Evolutionary conservation across 1,139 yeast species (phyloP).

Genomic region (Pichia sp.): DNA sequence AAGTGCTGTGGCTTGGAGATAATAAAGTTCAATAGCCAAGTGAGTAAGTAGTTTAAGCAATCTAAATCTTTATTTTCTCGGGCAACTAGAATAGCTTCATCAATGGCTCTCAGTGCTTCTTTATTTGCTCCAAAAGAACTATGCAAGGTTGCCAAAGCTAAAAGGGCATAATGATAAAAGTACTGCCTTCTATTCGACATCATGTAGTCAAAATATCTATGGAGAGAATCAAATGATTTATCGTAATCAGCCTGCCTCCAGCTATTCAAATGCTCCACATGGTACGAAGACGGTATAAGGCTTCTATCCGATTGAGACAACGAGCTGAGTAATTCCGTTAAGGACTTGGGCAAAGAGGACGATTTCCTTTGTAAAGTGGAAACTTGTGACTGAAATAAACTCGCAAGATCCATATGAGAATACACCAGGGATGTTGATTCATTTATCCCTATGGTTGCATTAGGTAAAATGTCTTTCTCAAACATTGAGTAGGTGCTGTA

Average conservation of each 20-base stretch:
- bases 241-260: conserved; percentile 64
- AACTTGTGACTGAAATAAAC: conserved; percentile 53
- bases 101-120: conserved; percentile 75
- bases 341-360: conserved; percentile 45
- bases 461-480: conserved; percentile 4
- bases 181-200: conserved; percentile 62
- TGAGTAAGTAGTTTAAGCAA: conserved; percentile 69
- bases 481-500: background rate
- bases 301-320: conserved; percentile 52
- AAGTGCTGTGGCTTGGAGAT: conserved; percentile 59
- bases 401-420: conserved; percentile 51
- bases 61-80: conserved; percentile 75
- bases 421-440: conserved; percentile 12
- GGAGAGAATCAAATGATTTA: conserved; percentile 66
- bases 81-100: conserved; percentile 85
- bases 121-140: conserved; percentile 70
- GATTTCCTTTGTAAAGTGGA: conserved; percentile 52
- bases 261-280: conserved; percentile 60
- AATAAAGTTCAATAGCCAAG: conserved; percentile 75
- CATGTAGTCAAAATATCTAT: conserved; percentile 83
- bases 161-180: conserved; percentile 76
- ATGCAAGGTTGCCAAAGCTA: conserved; percentile 74
- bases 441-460: conserved; percentile 21
- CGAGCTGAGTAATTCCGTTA: conserved; percentile 42
- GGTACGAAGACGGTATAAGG: conserved; percentile 59